A percentile compares a stretch with the other conserved stretches of the same genome.
Conservation (phyloP, 2,329 filamentous ascomycete species). For the Gremmenia infestans region DNA sequence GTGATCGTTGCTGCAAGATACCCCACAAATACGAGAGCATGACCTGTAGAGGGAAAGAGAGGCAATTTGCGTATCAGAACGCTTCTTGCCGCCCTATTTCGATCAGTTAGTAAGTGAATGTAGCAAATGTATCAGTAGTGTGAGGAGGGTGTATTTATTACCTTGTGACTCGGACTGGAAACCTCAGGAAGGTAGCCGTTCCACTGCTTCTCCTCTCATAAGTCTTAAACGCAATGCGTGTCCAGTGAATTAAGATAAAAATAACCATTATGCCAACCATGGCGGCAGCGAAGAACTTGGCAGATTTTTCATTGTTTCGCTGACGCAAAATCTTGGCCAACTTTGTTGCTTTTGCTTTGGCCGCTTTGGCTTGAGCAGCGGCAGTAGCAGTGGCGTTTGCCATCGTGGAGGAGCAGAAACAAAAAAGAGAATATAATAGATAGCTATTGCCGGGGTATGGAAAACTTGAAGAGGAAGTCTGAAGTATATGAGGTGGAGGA, state of each 20-base stretch:
- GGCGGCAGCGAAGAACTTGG: conserved; percentile 10
- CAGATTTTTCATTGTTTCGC: conserved; percentile 11
- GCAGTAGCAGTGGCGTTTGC: neutral
- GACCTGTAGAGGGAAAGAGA: conserved; percentile 35
- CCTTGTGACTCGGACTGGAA: neutral
- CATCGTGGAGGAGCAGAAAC: neutral
- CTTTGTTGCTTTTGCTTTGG: neutral
- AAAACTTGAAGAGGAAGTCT: too few relatives aligned
- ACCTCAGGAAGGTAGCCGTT: too few relatives aligned
- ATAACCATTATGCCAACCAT: conserved; percentile 10
- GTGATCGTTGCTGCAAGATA: conserved; percentile 34
- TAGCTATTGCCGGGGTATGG: neutral
- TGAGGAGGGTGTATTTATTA: too few relatives aligned
- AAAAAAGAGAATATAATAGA: neutral
- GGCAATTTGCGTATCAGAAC: conserved; percentile 7
- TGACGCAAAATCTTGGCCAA: conserved; percentile 4
- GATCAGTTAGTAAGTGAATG: neutral
- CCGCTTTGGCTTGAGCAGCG: neutral
- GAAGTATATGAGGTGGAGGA: too few relatives aligned
- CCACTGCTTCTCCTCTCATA: neutral
- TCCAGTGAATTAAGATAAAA: conserved; percentile 12
- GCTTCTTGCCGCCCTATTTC: conserved; percentile 1
- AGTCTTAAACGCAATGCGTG: conserved; percentile 1
- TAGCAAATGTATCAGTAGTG: too few relatives aligned
- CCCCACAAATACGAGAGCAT: conserved; percentile 32